A percentile compares a stretch with the other conserved stretches of the same genome.
Conservation (phyloP, 106 monocot genomes). For the Allium fistulosum region DNA sequence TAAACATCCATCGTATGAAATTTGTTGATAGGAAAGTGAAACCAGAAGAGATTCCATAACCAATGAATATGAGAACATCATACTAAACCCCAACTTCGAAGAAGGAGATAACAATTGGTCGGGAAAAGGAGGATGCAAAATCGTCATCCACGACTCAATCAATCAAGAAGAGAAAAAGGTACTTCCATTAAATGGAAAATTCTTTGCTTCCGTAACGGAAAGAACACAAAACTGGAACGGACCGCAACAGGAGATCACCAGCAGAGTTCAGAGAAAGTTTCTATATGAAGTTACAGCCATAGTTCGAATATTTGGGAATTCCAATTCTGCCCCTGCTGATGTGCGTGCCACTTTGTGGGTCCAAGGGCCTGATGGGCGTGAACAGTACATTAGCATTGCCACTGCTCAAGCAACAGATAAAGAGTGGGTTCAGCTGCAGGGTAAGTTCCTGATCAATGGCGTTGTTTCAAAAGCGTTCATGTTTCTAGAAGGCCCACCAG, state of each 20-base stretch:
- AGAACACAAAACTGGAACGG: constrained; percentile 59
- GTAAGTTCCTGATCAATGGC: constrained; percentile 83
- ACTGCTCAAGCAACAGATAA: constrained; percentile 75
- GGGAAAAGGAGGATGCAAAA: constrained; percentile 70
- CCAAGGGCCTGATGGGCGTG: constrained; percentile 55
- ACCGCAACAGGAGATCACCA: constrained; percentile 80
- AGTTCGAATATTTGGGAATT: constrained; percentile 48
- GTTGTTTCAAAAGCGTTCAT: constrained; percentile 54
- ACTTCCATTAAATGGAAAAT: constrained; percentile 40
- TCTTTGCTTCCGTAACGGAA: constrained; percentile 49
- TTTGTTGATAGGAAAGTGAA: no score
- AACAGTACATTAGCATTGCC: constrained; percentile 69
- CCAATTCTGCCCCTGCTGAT: constrained; percentile 15
- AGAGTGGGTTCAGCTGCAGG: constrained; percentile 76
- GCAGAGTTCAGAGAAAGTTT: constrained; percentile 62
- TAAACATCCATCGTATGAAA: no score
- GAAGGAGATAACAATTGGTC: constrained; percentile 69
- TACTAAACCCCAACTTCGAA: constrained; percentile 60
- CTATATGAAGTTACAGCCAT: constrained; percentile 60
- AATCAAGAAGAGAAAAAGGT: constrained; percentile 34
- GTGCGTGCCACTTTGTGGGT: constrained; percentile 58
- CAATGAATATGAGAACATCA: constrained; percentile 37
- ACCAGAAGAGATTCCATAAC: neutral
- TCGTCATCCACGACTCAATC: constrained; percentile 48
- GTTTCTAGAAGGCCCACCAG: constrained; percentile 68